Base-by-base conservation (phyloP, 73 alveolate species). In the Paramecium pentaurelia region DNA sequence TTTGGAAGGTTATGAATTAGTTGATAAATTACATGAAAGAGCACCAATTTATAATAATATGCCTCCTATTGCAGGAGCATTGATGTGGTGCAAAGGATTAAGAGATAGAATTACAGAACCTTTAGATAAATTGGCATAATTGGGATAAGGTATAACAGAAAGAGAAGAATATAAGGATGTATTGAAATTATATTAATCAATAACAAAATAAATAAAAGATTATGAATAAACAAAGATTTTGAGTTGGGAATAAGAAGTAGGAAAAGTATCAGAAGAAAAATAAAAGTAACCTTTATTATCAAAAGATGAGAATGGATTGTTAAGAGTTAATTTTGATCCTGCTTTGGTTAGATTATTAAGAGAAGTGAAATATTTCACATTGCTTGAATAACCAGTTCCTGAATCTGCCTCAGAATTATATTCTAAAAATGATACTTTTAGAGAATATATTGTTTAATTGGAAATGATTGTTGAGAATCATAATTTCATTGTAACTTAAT, bases 41-140 rank as follows among this genome's bases (percentile, higher is more conserved):
- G 99, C 99, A 8, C 99, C 99, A 4, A 95, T 99, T 73, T 96
- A 96, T 87, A 97, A 97, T 95, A 99, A 99, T 93, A 93, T 98
- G 99, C 99, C 99, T 30, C 99, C 99, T 8, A 98, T 99, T 12
- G 99, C 99, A 14, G 99, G 99, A 28, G 99, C 99, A 91, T 95
- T 99, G 77, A 96, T 96, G 95, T 99, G 99, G 99, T 98, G 99
- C 22, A 97, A 98, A 27, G 99, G 99, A 71, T 97, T 99, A 85
- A 92, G 95, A 77, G 99, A 98, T 86, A 95, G 99, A 93, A 98
- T 99, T 95, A 94, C 98, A 71, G 99, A 99, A 92, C 99, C 99
- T 10, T 94, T 98, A 96, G 99, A 98, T 92, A 97, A 98, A 94
- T 98, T 99, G 85, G 95, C 98, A 51, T 60, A 93, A 68, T 97